These are phyloP conservation scores for Pinus albicaulis DNA, from an alignment of 75 land plant genomes.

Conservation along the genomic window DNA sequence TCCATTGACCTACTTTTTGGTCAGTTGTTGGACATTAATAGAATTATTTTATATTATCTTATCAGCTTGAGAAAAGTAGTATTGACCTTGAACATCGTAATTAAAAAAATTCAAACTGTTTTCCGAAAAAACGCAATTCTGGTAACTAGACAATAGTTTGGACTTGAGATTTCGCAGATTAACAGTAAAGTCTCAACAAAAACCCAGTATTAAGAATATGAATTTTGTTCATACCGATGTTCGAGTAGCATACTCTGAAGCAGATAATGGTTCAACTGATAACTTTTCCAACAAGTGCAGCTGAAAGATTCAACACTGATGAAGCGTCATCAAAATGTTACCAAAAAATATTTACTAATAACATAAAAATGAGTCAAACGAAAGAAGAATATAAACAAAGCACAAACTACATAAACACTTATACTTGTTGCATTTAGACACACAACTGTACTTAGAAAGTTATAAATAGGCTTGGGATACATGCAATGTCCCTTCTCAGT, in stretches of 20 bases:
- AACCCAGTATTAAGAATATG: background rate
- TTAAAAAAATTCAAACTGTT: background rate
- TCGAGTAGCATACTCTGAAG: constrained; percentile 82
- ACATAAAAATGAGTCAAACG: background rate
- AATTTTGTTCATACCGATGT: constrained; percentile 70
- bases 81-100: background rate
- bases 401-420: background rate
- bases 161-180: background rate
- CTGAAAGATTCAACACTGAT: constrained; percentile 27
- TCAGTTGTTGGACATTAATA: too few relatives aligned
- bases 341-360: background rate
- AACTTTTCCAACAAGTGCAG: constrained; percentile 74
- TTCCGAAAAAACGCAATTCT: constrained; percentile 1
- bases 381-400: background rate
- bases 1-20: too few relatives aligned
- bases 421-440: background rate
- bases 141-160: background rate
- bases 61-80: background rate
- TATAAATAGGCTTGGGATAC: too few relatives aligned
- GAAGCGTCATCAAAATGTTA: background rate
- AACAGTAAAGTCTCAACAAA: background rate
- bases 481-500: too few relatives aligned
- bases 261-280: constrained; percentile 78
- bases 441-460: background rate
- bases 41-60: too few relatives aligned